phyloP scores from a whole-genome alignment of 2,329 filamentous ascomycete species.

The Diaporthe ampelina region DNA sequence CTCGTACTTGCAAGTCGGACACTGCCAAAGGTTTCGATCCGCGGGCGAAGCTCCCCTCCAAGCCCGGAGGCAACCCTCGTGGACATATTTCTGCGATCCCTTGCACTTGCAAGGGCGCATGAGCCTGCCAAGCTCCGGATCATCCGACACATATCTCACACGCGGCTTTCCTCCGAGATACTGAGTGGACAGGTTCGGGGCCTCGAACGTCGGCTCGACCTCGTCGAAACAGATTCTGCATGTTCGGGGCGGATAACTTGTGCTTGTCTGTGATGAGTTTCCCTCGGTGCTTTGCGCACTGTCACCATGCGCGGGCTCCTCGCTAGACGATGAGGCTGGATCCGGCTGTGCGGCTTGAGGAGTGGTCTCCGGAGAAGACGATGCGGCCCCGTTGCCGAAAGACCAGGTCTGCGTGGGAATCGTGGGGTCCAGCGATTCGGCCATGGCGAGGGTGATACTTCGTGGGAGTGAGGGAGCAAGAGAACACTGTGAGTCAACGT shows the following conservation, averaged over 20 bases:
- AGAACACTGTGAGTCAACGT: conserved; percentile 8
- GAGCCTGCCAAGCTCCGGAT: conserved; percentile 80
- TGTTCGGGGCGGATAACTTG: conserved; percentile 77
- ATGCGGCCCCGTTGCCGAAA: conserved; percentile 17
- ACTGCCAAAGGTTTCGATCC: conserved; percentile 84
- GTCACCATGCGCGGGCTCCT: conserved; percentile 30
- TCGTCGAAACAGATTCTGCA: conserved; percentile 92
- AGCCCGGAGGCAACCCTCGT: conserved; percentile 87
- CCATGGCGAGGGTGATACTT: conserved; percentile 7
- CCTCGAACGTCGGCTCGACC: conserved; percentile 64
- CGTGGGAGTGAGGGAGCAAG: neutral
- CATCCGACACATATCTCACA: conserved; percentile 77
- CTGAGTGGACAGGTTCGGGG: conserved; percentile 51
- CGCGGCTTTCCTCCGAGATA: conserved; percentile 50
- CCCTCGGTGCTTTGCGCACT: conserved; percentile 42
- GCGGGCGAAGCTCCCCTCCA: conserved; percentile 84
- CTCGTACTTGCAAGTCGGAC: conserved; percentile 87
- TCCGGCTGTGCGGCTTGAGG: conserved; percentile 18
- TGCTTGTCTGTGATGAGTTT: conserved; percentile 46
- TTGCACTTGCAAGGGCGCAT: conserved; percentile 94
- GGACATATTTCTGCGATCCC: conserved; percentile 92
- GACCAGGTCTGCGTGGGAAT: conserved; percentile 35
- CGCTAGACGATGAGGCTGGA: neutral
- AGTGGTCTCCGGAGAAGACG: conserved; percentile 5
- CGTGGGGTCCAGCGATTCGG: conserved; percentile 7